These are phyloP conservation scores for Marasmius fiardii DNA, from an alignment of 1,284 basidiomycete species.

Conservation along the genomic window DNA sequence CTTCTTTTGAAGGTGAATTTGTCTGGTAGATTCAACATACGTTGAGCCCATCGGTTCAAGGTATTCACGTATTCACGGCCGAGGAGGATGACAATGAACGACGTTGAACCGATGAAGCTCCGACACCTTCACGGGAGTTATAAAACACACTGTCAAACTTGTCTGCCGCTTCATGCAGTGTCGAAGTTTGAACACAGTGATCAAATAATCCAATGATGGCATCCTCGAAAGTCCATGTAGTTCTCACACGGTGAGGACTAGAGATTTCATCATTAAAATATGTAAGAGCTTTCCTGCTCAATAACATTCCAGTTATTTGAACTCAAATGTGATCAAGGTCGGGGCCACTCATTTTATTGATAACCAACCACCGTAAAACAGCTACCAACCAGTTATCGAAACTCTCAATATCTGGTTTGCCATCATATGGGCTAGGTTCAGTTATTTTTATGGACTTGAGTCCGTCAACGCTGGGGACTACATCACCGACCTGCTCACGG, in stretches of 20 bases:
- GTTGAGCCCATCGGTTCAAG: conserved; percentile 2
- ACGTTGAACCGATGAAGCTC: too few relatives aligned
- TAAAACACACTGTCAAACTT: conserved; percentile 10
- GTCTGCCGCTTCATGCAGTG: conserved; percentile 14
- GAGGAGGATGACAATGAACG: too few relatives aligned
- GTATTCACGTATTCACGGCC: conserved; percentile 14
- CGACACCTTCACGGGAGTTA: conserved; percentile 2
- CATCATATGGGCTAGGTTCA: neutral
- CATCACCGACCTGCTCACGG: neutral
- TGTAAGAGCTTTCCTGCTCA: conserved; percentile 10
- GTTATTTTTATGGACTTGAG: neutral
- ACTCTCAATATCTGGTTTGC: neutral
- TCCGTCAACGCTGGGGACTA: neutral
- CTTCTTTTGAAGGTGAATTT: conserved; percentile 9
- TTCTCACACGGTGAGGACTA: neutral
- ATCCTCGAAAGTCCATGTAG: conserved; percentile 14
- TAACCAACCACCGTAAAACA: neutral
- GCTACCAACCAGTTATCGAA: conserved; percentile 1
- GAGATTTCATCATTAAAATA: conserved; percentile 16
- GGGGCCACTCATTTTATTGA: neutral
- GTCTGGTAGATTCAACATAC: conserved; percentile 11
- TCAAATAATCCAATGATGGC: conserved; percentile 17
- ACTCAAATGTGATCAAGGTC: neutral
- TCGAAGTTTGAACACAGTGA: conserved; percentile 16
- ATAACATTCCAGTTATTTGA: conserved; percentile 1